These are phyloP conservation scores for Coffea canephora DNA, from an alignment of 257 asterid genomes.

Conservation along the genomic window DNA sequence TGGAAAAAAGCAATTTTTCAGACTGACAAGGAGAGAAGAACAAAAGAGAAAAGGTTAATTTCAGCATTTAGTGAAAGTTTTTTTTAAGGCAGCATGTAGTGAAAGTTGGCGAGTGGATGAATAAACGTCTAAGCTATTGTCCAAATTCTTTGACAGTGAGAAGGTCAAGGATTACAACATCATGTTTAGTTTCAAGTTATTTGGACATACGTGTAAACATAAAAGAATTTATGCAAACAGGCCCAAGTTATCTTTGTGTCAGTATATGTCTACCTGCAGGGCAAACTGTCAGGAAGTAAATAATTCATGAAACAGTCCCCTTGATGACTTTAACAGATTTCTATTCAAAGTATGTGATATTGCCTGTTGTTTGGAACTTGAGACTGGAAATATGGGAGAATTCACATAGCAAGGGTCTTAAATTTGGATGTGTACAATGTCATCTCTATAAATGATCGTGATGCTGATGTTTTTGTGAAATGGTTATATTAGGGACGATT, in stretches of 20 bases:
- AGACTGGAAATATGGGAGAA: neutral
- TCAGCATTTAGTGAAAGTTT: neutral
- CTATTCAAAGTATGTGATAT: neutral
- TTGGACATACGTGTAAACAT: neutral
- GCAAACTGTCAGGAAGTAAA: neutral
- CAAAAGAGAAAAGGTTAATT: neutral
- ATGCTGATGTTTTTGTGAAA: conserved; percentile 20
- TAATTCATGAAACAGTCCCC: neutral
- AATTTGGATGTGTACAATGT: neutral
- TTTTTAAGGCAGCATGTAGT: no score
- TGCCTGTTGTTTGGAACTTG: neutral
- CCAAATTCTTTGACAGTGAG: neutral
- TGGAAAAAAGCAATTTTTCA: neutral
- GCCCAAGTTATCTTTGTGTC: neutral
- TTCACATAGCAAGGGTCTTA: no score
- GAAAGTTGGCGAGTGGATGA: neutral
- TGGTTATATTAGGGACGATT: conserved; percentile 64
- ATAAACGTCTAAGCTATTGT: neutral
- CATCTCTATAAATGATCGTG: neutral
- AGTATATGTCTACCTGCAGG: neutral
- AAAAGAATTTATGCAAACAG: neutral
- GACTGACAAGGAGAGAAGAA: neutral
- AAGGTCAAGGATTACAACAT: neutral
- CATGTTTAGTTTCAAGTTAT: neutral
- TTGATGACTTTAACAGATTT: neutral